Base-by-base conservation (phyloP, 371 early-diverging fungal species). In the Mucor mucedo region DNA sequence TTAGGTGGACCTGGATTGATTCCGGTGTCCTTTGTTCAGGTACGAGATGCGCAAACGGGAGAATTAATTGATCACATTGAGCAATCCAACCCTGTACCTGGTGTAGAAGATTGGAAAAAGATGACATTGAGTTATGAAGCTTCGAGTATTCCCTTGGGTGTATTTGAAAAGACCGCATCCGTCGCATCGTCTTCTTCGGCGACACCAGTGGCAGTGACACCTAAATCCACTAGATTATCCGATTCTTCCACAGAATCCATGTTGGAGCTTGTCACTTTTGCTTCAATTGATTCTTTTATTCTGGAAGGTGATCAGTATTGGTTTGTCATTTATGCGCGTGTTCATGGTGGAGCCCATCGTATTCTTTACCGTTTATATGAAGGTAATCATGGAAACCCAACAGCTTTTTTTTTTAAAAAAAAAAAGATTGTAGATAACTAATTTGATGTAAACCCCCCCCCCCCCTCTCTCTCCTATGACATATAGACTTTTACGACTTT, bases 1-100 rank as follows among this genome's bases (percentile, higher is more conserved):
- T 73, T 87, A 27, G 88, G 88, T 11, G 87, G 85, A 4, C 89
- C 92, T 10, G 94, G 93, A 6, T 72, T 94, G 57, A 91, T 94
- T 59, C 94, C 94, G 2, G 87, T 90, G 8, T 84, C 88, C 10
- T 93, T 87, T 84, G 79, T 93, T 13, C 86, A 92, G 76, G 80
- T 93, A 55, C 75, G 87, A 42, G 91, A 93, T 70, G 84, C 83
- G 40, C 67, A 73, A 13, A 87, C 89, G 1, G 89, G 89, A 9
- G 79, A 83, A 35, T 66, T 83, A 5, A 82, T 89, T 54, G 75
- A 68, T 52, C 82, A 89, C 62, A 78, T 84, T 29, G 69, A 74
- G 48, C 73, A 84, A 84, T 61, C 73, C 82, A 30, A 62, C 53
- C 2, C 65, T 52, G 79, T 91, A 63, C 88, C 89, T 44, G 75